A percentile compares a stretch with the other conserved stretches of the same genome.
Evolutionary conservation across 1,139 yeast genomes (phyloP).

Genomic region (Taphrina sp.): DNA sequence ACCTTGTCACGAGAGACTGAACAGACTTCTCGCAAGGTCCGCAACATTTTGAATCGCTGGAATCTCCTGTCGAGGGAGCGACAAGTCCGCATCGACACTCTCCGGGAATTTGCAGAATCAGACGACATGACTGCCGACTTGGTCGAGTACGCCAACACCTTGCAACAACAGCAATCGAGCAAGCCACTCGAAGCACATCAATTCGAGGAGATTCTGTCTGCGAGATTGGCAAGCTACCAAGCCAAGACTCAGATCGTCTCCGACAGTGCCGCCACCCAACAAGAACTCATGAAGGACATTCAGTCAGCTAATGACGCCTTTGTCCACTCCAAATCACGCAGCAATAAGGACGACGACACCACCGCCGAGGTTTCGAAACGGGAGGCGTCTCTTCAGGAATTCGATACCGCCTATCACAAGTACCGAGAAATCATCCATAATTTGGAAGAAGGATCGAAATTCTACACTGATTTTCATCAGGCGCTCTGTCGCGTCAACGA

Average conservation of each 20-base stretch:
- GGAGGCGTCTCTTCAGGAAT: conserved; percentile 53
- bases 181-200: not conserved
- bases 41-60: conserved; percentile 1
- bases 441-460: conserved; percentile 65
- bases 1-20: conserved; percentile 7
- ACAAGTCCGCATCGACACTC: not conserved
- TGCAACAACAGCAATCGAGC: not conserved
- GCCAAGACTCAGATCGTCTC: not conserved
- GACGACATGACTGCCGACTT: conserved; percentile 19
- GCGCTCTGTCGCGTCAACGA: conserved; percentile 52
- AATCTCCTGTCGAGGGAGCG: not conserved
- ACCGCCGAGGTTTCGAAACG: conserved; percentile 43
- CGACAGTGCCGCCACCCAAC: not conserved
- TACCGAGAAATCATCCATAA: conserved; percentile 60
- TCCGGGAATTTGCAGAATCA: conserved; percentile 1
- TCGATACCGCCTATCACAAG: conserved; percentile 57
- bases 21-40: conserved; percentile 18
- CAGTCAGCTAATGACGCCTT: not conserved
- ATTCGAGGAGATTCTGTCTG: conserved; percentile 12
- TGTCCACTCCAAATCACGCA: not conserved
- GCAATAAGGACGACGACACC: not conserved
- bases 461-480: conserved; percentile 62
- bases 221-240: not conserved
- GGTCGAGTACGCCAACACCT: not conserved
- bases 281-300: not conserved